phyloP scores from a whole-genome alignment of 768 basidiomycete species.

The Dioszegia aurantiaca region DNA sequence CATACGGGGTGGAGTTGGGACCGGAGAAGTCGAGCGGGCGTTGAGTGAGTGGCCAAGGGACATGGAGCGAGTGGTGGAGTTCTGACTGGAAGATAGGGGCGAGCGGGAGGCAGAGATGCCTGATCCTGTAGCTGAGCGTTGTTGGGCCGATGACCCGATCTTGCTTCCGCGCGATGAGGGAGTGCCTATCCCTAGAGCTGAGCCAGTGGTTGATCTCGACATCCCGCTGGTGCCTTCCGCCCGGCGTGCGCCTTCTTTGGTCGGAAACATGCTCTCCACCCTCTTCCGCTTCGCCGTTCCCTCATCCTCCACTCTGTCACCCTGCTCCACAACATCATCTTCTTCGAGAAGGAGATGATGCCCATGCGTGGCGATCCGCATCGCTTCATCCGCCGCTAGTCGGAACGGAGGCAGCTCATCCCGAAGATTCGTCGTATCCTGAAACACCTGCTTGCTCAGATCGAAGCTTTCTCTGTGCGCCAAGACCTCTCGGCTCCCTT shows the following conservation, averaged over 20 bases:
- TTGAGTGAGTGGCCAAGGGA: constrained; percentile 15
- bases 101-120: neutral
- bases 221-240: neutral
- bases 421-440: constrained; percentile 34
- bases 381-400: constrained; percentile 33
- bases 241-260: neutral
- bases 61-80: constrained; percentile 18
- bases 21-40: constrained; percentile 17
- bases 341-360: constrained; percentile 16
- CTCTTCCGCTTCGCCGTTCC: constrained; percentile 15
- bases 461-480: constrained; percentile 13
- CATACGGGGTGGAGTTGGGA: constrained; percentile 25
- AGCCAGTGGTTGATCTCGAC: constrained; percentile 6
- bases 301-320: neutral
- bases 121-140: constrained; percentile 1
- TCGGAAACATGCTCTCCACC: constrained; percentile 12
- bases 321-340: neutral
- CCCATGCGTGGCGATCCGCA: constrained; percentile 37
- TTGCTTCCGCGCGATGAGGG: neutral
- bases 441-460: constrained; percentile 4
- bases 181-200: constrained; percentile 7
- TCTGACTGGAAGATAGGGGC: constrained; percentile 10
- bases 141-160: neutral
- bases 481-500: constrained; percentile 5
- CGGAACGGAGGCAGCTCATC: constrained; percentile 45